Base-by-base conservation (phyloP, 2,329 filamentous ascomycete species). In the Neonectria ditissima region DNA sequence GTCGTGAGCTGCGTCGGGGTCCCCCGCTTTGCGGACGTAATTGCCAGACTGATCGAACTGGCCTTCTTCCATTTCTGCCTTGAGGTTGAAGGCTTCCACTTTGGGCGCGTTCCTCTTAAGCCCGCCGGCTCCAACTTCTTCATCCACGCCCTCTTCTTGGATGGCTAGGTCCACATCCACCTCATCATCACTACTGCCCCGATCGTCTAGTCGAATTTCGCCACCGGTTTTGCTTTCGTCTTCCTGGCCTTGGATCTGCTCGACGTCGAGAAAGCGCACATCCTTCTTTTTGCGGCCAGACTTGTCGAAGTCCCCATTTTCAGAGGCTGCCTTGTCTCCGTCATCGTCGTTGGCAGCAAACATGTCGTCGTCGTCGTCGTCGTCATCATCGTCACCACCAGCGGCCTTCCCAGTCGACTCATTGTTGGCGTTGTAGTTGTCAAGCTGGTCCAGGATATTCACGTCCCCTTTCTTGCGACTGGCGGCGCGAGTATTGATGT, bases 71-170 rank as follows among this genome's bases (percentile, higher is more conserved):
- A 97, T 90, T 78, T 99, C 96, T 13, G 87, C 83, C 63, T 88
- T 89, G 85, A 99, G 92, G 75, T 99, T 98, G 85, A 99, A 99
- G 3, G 95, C 95, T 78, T 98, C 96, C 6, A 99, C 86, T 77
- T 96, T 93, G 2, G 96, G 96, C 2, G 96, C 96, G 78, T 97
- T 93, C 73, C 90, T 92, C 81, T 97, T 98, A 72, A 97, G 91
- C 2, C 92, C 92, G 14, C 96, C 96, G 1, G 93, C 91, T 2
- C 96, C 96, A 6, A 99, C 84, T 77, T 99, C 96, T 58, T 94
- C 91, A 70, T 97, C 96, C 16, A 97, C 76, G 18, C 89, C 92
- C 65, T 92, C 89, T 68, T 92, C 93, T 34, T 92, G 80, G 51
- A 89, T 89, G 28, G 92, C 94, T 16, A 81, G 74, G 53, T 93